Base-by-base conservation (phyloP, 2,329 filamentous ascomycete genomes). In the Apiospora kogelbergensis region DNA sequence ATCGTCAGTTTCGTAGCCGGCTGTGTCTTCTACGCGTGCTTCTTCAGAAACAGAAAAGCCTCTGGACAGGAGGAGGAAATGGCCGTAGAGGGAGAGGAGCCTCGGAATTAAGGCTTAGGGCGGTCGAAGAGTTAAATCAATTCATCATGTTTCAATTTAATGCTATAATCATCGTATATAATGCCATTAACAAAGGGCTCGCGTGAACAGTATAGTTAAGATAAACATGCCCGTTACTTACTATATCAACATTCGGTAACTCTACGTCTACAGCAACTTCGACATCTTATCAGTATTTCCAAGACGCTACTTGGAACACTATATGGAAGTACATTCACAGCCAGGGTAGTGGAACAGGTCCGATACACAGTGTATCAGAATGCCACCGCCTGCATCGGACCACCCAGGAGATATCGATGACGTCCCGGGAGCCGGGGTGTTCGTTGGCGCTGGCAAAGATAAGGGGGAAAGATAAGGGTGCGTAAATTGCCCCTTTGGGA, bases 21-120 rank as follows among this genome's bases (percentile, higher is more conserved):
- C 26, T 79, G 82, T 40, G 71, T 86, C 68, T 91, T 91, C 79
- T 90, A 82, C 78, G 37, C 63, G 5, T 65, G 63, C 17, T 65
- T 26, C n/a, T 65, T 65, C 37, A 22, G 13, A 24, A 10, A 2
- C n/a, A 65, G 63, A 2, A 65, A 44, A 15, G n/a, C 2, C 10
- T 44, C 40, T 17, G 40, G 13, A 3, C n/a, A 22, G 63, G 63
- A 24, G 63, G 37, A 44, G n/a, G 37, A 64, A 11, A 1, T 26
- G 37, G 13, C 24, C n/a, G 22, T 44, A 13, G 63, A 65, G 40
- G 63, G 63, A 7, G 63, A 65, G 9, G 63, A 44, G n/a, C 53
- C 26, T 7, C 7, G 26, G 17, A 26, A 13, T 1, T 53, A 30
- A 24, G 22, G 9, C 11, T 24, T 1, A 3, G 40, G 40, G 13